phyloP scores from a whole-genome alignment of 108 stramenopile genomes.

The Thalassiosira profunda region DNA sequence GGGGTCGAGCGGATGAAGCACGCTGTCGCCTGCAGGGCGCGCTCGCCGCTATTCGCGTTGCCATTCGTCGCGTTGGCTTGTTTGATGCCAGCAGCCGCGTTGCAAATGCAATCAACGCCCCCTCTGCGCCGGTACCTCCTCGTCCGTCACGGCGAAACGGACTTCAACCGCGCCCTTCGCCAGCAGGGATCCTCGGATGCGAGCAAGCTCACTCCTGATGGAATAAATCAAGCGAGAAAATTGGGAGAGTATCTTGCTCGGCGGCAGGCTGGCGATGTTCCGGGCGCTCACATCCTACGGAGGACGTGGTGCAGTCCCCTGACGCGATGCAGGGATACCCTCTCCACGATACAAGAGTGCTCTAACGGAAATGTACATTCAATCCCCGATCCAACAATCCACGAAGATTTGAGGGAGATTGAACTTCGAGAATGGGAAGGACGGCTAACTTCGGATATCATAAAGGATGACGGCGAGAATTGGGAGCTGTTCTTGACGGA shows the following conservation, averaged over 20 bases:
- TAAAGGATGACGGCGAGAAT: slow-evolving; percentile 19
- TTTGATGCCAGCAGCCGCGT: too few relatives aligned
- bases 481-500: not conserved
- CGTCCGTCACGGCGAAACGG: slow-evolving; percentile 54
- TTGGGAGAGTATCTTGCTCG: slow-evolving; percentile 19
- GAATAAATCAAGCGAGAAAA: slow-evolving; percentile 40
- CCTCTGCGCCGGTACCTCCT: slow-evolving; percentile 11
- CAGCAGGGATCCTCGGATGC: slow-evolving; percentile 50
- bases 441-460: slow-evolving; percentile 27
- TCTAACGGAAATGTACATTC: too few relatives aligned
- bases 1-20: too few relatives aligned
- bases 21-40: too few relatives aligned
- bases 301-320: slow-evolving; percentile 29
- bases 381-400: too few relatives aligned
- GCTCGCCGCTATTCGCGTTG: too few relatives aligned
- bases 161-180: slow-evolving; percentile 39
- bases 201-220: slow-evolving; percentile 39
- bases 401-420: slow-evolving; percentile 49
- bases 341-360: slow-evolving; percentile 1
- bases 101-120: too few relatives aligned
- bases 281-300: too few relatives aligned
- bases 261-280: slow-evolving; percentile 7
- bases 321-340: slow-evolving; percentile 39
- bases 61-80: too few relatives aligned
- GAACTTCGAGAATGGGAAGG: slow-evolving; percentile 56